Base-by-base conservation (phyloP, 2,329 filamentous ascomycete species). In the Piedraia hortae region DNA sequence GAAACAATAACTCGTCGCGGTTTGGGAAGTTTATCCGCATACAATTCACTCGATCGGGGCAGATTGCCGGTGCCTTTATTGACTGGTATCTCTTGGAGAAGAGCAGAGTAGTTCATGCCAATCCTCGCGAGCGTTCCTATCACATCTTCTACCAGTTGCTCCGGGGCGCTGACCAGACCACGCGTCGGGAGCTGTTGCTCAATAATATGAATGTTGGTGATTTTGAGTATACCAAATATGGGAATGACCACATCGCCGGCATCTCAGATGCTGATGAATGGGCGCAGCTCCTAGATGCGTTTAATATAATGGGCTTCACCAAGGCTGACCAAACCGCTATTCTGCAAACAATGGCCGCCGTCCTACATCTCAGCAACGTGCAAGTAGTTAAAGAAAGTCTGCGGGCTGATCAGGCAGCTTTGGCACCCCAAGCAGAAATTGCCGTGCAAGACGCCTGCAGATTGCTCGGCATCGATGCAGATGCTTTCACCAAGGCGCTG, bases 21-120 rank as follows among this genome's bases (percentile, higher is more conserved):
- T 97, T 97, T 38, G 85, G 85, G 41, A 97, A 97, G 45, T 97
- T 97, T 39, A 97, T 97, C 41, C 63, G 88, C 21, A 97, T 97
- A 38, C 78, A 91, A 41, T 91, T 97, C 47, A 77, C 66, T 15
- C 61, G 73, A 12, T 62, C 62, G 16, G 88, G 88, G 13, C 72
- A 85, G 24, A 97, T 97, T 32, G 73, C 73, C 3, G 88, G 88
- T 16, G 85, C 85, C 11, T 91, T 78, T 48, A 93, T 97, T 32
- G 80, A 97, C 43, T 97, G 85, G 85, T 97, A 93, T 46, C 56
- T 97, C 1, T 53, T 97, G 8, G 85, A 97, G 41, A 97, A 97
- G 46, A 97, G 85, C n/a, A 64, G 85, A 34, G 85, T 97, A 5
- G 82, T 97, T 10, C 69, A 68, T 18, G 62, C 90, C 28, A 90